Evolutionary conservation across 2,329 filamentous ascomycete species (phyloP).

Genomic region (Graphiopsis chlorocephala): DNA sequence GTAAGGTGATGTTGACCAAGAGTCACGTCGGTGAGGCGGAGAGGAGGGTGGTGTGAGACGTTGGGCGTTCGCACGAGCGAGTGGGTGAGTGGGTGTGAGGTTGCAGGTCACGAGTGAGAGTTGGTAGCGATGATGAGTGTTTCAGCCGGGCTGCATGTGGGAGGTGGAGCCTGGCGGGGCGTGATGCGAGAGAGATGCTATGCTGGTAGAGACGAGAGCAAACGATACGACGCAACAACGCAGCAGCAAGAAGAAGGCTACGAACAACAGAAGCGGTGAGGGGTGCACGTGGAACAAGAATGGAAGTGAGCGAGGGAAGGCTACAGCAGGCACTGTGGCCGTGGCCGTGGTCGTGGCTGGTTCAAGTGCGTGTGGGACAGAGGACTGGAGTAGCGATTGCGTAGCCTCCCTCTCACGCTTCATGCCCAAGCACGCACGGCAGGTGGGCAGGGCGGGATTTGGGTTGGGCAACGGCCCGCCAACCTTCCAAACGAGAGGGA

Average conservation of each 20-base stretch:
- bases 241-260: not conserved
- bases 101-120: not conserved
- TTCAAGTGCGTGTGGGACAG: too few relatives aligned
- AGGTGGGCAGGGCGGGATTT: not conserved
- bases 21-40: not conserved
- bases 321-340: not conserved
- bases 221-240: not conserved
- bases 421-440: not conserved
- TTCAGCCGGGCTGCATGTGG: constrained; percentile 10
- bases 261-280: not conserved
- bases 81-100: not conserved
- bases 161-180: not conserved
- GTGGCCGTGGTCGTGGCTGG: not conserved
- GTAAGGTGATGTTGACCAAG: not conserved
- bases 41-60: not conserved
- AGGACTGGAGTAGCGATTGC: not conserved
- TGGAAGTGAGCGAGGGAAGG: not conserved
- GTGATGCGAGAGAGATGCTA: not conserved
- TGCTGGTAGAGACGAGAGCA: not conserved
- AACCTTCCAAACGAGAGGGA: not conserved
- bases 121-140: constrained; percentile 13
- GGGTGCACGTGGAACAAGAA: not conserved
- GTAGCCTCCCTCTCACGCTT: not conserved
- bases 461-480: not conserved
- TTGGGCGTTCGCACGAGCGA: not conserved